phyloP scores from a whole-genome alignment of 2,329 filamentous ascomycete species.

The Mariannaea sp. region DNA sequence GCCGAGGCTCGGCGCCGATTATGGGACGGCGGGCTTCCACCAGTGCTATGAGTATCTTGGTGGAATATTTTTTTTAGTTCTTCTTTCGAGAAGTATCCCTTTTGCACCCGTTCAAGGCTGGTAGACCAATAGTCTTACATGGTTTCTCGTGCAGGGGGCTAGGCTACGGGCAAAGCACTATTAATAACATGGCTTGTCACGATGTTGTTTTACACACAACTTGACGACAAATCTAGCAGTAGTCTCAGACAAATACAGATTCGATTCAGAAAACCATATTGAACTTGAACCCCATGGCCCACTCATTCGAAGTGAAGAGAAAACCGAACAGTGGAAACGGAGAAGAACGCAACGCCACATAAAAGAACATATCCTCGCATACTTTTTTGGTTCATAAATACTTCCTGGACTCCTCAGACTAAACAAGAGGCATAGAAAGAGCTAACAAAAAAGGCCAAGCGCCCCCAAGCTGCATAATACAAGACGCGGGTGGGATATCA shows the following conservation, averaged over 20 bases:
- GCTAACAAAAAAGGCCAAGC: conserved; percentile 1
- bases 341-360: conserved; percentile 4
- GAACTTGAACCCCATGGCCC: background rate
- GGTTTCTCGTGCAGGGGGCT: conserved; percentile 33
- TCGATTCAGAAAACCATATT: conserved; percentile 31
- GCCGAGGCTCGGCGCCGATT: conserved; percentile 41
- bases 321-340: too few species aligned
- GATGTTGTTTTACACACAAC: conserved; percentile 39
- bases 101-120: conserved; percentile 28
- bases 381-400: background rate
- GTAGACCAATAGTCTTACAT: conserved; percentile 19
- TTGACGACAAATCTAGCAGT: conserved; percentile 42
- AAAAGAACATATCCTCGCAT: background rate
- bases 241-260: conserved; percentile 42
- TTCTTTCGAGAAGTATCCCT: conserved; percentile 36
- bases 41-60: conserved; percentile 36
- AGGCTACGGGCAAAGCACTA: conserved; percentile 40
- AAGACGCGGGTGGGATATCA: conserved; percentile 25
- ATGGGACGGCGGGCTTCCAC: conserved; percentile 42
- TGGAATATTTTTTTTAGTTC: conserved; percentile 11
- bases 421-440: background rate
- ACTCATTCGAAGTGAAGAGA: too few species aligned
- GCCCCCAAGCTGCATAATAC: background rate
- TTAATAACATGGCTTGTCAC: conserved; percentile 40
- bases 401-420: conserved; percentile 1